Evolutionary conservation across 768 basidiomycete genomes (phyloP).

Genomic region (Suillus weaverae): DNA sequence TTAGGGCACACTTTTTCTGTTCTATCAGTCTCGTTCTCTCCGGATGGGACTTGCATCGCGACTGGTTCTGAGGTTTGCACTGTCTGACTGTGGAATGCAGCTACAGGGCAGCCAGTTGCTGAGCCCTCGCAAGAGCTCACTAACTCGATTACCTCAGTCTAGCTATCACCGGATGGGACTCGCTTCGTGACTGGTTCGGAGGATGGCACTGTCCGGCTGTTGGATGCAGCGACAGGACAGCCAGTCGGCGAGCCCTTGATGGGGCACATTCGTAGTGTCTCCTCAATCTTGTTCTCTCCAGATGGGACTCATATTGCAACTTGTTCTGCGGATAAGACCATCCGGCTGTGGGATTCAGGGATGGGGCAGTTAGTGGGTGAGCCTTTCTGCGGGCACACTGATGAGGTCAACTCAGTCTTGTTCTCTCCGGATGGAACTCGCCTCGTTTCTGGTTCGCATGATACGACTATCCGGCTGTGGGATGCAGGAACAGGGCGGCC

Average conservation of each 20-base stretch:
- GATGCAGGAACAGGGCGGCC: slow-evolving; percentile 9
- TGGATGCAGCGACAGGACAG: slow-evolving; percentile 7
- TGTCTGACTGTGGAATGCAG: not conserved
- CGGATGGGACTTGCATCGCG: not conserved
- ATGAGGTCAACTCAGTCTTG: slow-evolving; percentile 11
- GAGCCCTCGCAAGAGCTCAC: not conserved
- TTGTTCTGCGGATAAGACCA: slow-evolving; percentile 16
- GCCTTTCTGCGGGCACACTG: slow-evolving; percentile 11
- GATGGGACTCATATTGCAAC: slow-evolving; percentile 18
- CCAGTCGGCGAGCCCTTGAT: not conserved
- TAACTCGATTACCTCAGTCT: not conserved
- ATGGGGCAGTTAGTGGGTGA: not conserved
- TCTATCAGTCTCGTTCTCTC: not conserved
- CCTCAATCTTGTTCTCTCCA: slow-evolving; percentile 4
- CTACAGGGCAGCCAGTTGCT: not conserved
- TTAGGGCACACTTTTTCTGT: not conserved
- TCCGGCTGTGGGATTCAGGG: slow-evolving; percentile 21
- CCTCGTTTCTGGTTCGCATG: slow-evolving; percentile 9
- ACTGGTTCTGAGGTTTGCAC: no score
- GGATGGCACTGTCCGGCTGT: slow-evolving; percentile 1
- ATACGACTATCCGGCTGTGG: slow-evolving; percentile 14
- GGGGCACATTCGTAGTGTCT: slow-evolving; percentile 1
- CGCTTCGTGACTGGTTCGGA: slow-evolving; percentile 3
- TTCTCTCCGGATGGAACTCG: slow-evolving; percentile 15
- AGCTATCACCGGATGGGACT: slow-evolving; percentile 10